phyloP scores from a whole-genome alignment of 345 rosid species.

The Populus davidiana region DNA sequence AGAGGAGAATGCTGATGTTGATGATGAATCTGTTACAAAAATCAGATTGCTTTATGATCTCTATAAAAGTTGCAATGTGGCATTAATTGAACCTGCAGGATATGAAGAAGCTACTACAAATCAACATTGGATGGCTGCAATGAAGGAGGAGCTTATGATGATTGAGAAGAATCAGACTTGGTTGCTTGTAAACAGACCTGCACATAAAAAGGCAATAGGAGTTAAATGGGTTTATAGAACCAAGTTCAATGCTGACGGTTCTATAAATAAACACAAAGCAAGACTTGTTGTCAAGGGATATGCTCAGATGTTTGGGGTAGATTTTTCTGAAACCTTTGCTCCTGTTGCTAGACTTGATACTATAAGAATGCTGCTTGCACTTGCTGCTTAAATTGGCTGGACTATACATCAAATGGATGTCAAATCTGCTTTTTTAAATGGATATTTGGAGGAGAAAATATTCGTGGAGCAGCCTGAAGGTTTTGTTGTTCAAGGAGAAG shows the following conservation, averaged over 20 bases:
- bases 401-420: too few species aligned
- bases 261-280: neutral
- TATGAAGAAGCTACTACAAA: neutral
- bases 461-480: too few species aligned
- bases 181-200: neutral
- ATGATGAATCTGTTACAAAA: neutral
- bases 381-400: too few species aligned
- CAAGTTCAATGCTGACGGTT: too few species aligned
- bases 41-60: neutral
- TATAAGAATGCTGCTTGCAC: too few species aligned
- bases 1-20: too few species aligned
- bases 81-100: neutral
- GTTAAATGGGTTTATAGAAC: neutral
- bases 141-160: neutral
- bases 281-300: neutral
- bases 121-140: neutral
- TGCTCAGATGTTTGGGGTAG: neutral
- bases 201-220: neutral
- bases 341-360: too few species aligned
- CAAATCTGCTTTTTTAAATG: too few species aligned
- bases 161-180: neutral
- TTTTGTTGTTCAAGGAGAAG: too few species aligned
- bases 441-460: too few species aligned
- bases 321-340: too few species aligned
- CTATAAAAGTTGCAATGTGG: neutral